Conservation (phyloP, 1,284 basidiomycete genomes). For the Tylopilus sp. region DNA sequence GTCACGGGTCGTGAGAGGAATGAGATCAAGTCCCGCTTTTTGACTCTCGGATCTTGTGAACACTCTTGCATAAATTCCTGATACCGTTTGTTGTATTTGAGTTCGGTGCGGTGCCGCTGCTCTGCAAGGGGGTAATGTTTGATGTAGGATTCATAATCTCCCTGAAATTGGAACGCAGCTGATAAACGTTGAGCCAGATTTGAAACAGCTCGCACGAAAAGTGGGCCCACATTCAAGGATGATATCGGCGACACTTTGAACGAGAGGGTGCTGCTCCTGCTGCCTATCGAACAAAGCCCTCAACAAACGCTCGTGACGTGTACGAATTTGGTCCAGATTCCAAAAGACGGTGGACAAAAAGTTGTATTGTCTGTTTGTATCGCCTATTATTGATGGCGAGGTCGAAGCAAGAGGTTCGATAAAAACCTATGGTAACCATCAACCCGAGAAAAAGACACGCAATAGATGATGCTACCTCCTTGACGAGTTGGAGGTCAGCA, state of each 20-base stretch:
- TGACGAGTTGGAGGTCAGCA: conserved; percentile 60
- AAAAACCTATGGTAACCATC: conserved; percentile 48
- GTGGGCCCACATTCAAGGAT: conserved; percentile 57
- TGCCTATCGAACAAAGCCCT: conserved; percentile 65
- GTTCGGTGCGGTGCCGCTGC: conserved; percentile 68
- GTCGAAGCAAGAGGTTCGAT: conserved; percentile 55
- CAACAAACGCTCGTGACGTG: conserved; percentile 64
- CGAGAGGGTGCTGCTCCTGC: conserved; percentile 71
- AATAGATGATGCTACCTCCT: conserved; percentile 44
- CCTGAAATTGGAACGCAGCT: conserved; percentile 48
- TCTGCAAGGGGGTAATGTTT: conserved; percentile 81
- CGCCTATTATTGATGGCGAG: conserved; percentile 52
- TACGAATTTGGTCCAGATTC: conserved; percentile 60
- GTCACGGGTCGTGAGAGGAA: conserved; percentile 80
- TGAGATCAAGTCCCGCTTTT: conserved; percentile 73
- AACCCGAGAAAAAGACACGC: conserved; percentile 1
- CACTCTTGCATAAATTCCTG: conserved; percentile 60
- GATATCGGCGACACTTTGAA: conserved; percentile 74
- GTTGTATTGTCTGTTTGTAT: conserved; percentile 42
- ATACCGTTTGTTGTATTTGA: conserved; percentile 61
- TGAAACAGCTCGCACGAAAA: conserved; percentile 7
- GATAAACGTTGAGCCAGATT: conserved; percentile 18
- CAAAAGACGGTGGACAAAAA: conserved; percentile 74
- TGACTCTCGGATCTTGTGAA: conserved; percentile 60
- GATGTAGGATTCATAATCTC: conserved; percentile 71